Evolutionary conservation across 1,139 yeast genomes (phyloP).

Genomic region (Candida sojae): DNA sequence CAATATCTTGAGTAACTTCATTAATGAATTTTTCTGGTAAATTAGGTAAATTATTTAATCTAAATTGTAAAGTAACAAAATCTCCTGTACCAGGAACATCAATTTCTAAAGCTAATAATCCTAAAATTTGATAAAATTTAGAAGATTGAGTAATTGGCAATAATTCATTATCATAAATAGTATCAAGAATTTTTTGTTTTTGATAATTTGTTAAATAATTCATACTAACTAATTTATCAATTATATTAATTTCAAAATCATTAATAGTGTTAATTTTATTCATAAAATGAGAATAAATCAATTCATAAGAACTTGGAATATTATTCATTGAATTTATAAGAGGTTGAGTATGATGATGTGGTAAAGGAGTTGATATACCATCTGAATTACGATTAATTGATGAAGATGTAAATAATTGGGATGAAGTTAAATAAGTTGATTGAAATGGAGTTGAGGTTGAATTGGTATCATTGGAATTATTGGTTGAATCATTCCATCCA

Average conservation of each 20-base stretch:
- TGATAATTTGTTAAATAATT: conserved; percentile 34
- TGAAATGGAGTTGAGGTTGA: conserved; percentile 8
- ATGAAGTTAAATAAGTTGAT: conserved; percentile 25
- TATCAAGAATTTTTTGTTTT: conserved; percentile 34
- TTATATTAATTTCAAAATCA: conserved; percentile 32
- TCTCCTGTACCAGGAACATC: conserved; percentile 45
- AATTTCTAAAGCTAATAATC: conserved; percentile 43
- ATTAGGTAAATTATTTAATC: conserved; percentile 35
- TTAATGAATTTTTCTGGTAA: conserved; percentile 28
- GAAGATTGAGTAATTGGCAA: conserved; percentile 30
- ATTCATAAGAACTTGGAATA: conserved; percentile 28
- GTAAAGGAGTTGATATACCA: conserved; percentile 4
- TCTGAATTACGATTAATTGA: not conserved
- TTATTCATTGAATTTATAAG: conserved; percentile 12
- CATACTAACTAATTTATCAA: conserved; percentile 29
- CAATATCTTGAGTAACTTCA: conserved; percentile 15
- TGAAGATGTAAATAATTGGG: conserved; percentile 22
- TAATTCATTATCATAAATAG: conserved; percentile 39
- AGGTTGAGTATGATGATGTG: conserved; percentile 1
- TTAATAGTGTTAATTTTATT: conserved; percentile 24
- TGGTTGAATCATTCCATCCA: conserved; percentile 33
- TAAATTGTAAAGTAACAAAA: conserved; percentile 44
- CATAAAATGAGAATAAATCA: conserved; percentile 21
- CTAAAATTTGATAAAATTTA: conserved; percentile 38
- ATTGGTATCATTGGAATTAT: conserved; percentile 2